Conservation (phyloP, 2,329 filamentous ascomycete species). For the Pyrenochaeta sp. region DNA sequence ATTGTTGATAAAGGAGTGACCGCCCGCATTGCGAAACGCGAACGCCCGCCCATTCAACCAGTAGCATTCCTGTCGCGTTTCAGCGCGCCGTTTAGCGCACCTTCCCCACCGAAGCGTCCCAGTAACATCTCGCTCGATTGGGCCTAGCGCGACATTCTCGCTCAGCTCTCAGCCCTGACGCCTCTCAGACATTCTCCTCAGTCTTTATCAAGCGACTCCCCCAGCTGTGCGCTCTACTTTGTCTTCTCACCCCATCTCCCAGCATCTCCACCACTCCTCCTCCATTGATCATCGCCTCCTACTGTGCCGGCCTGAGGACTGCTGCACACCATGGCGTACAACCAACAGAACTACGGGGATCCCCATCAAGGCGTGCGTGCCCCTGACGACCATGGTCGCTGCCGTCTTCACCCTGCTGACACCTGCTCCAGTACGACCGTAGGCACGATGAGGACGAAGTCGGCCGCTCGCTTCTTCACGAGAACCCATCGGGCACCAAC, state of each 20-base stretch:
- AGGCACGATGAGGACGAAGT: conserved; percentile 56
- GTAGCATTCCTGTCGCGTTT: conserved; percentile 28
- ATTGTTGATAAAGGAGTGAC: conserved; percentile 30
- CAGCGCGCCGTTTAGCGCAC: conserved; percentile 25
- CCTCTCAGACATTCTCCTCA: conserved; percentile 28
- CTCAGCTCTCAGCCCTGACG: conserved; percentile 24
- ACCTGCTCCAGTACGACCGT: conserved; percentile 42
- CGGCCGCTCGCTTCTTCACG: conserved; percentile 57
- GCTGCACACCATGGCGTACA: conserved; percentile 49
- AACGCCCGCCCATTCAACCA: conserved; percentile 16
- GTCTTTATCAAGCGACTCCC: conserved; percentile 33
- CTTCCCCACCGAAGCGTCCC: conserved; percentile 24
- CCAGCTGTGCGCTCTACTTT: conserved; percentile 31
- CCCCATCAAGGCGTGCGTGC: conserved; percentile 43
- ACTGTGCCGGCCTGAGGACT: conserved; percentile 30
- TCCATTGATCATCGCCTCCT: conserved; percentile 22
- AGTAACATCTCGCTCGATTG: conserved; percentile 1
- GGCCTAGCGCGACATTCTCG: conserved; percentile 12
- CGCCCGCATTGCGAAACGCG: conserved; percentile 29
- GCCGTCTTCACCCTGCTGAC: conserved; percentile 15
- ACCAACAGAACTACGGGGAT: conserved; percentile 45
- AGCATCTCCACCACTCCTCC: conserved; percentile 22
- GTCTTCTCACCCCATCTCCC: conserved; percentile 15
- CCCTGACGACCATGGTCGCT: conserved; percentile 12
- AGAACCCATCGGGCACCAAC: conserved; percentile 55